Conservation (phyloP, 2,329 filamentous ascomycete species). For the Apiospora marii region DNA sequence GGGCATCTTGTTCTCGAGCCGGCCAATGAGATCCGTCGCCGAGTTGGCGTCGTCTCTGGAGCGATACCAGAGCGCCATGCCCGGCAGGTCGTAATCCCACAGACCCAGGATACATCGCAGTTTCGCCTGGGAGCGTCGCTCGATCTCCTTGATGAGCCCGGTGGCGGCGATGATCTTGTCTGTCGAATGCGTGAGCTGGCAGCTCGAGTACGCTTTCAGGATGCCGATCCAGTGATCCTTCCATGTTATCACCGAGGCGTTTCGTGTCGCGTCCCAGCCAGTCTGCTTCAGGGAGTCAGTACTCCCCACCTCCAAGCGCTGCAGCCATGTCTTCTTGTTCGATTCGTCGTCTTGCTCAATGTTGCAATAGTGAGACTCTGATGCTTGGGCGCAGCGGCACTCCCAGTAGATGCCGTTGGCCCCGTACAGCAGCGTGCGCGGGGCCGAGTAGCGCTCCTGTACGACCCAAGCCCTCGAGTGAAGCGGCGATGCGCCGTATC, state of each 20-base stretch:
- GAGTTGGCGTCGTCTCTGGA: background rate
- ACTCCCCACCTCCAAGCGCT: constrained; percentile 13
- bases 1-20: constrained; percentile 24
- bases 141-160: constrained; percentile 24
- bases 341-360: constrained; percentile 3
- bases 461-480: constrained; percentile 28
- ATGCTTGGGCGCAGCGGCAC: constrained; percentile 26
- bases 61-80: constrained; percentile 23
- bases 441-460: constrained; percentile 26
- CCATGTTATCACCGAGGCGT: background rate
- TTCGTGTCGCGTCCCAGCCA: background rate
- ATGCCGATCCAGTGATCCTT: constrained; percentile 26
- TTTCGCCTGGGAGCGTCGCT: background rate
- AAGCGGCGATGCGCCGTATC: constrained; percentile 23
- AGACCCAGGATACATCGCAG: constrained; percentile 26
- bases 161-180: constrained; percentile 27
- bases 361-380: constrained; percentile 21
- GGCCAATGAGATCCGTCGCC: background rate
- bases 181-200: constrained; percentile 20
- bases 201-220: constrained; percentile 24
- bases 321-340: constrained; percentile 29
- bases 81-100: constrained; percentile 25
- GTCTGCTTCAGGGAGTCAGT: background rate
- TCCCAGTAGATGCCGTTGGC: constrained; percentile 27
- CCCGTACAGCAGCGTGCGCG: constrained; percentile 26